Evolutionary conservation across 2,329 filamentous ascomycete genomes (phyloP), one percentile per base, ranked within the genome.

Genomic region (Aspergillus neoniger): DNA sequence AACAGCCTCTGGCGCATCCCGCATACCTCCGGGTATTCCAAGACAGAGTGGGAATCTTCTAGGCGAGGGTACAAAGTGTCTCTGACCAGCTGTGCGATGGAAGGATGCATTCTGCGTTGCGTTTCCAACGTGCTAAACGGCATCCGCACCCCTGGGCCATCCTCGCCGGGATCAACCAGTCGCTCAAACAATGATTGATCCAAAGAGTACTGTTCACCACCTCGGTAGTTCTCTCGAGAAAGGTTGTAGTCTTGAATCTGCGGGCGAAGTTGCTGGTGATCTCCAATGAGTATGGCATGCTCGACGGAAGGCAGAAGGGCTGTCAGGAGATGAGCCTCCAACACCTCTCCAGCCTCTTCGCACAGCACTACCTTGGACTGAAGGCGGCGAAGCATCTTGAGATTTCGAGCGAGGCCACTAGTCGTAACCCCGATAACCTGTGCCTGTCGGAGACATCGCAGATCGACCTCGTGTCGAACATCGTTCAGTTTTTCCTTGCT

Each of bases 101-200:
- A 79, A 0, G 88, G 88, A 55, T 83, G 81, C 87, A 91, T 91
- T 10, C 88, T 81, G 12, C 87, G 77, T 68, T 91, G 88, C 0
- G 81, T 82, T 10, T 86, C 76, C 2, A 91, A 75, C 3, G 73
- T 76, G 51, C 66, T 73, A 54, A 74, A 75, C 4, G 80, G 79
- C 10, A 81, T 56, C 28, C 55, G 60, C 9, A 64, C 50, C 3
- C 63, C 63, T 43, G 59, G 53, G 5, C 59, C 62, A 39, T 58
- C 55, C 28, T 63, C 60, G 30, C 30, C 30, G 6, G 68, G 66
- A 7, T 71, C 64, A 5, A 81, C 77, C 0, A 86, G 76, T 28
- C 83, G 71, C 70, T 86, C 83, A 65, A 86, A 86, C 1, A 83
- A 75, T 1, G 79, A 82, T 4, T 77, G 65, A 56, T 86, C 82